phyloP scores from a whole-genome alignment of 139 green algal species.

The Tetraselmis striata region DNA sequence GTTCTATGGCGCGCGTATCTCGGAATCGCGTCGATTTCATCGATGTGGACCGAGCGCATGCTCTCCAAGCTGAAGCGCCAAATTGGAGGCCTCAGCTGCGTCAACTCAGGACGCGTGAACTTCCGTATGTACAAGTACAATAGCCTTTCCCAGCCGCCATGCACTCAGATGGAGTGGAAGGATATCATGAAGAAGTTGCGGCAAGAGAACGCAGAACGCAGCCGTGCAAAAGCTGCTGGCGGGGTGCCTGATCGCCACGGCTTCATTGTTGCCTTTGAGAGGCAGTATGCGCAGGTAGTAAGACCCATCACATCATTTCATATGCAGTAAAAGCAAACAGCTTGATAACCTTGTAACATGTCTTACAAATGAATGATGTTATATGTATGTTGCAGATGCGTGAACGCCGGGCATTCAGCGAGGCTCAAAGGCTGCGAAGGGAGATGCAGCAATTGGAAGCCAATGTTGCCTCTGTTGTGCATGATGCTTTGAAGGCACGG shows the following conservation, averaged over 20 bases:
- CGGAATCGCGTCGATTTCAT: not conserved
- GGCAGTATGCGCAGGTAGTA: not conserved
- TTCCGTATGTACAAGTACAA: not conserved
- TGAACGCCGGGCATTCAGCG: not conserved
- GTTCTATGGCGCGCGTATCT: not conserved
- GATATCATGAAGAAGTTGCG: not conserved
- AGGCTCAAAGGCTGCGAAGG: not conserved
- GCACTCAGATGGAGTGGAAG: not conserved
- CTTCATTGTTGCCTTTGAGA: constrained; percentile 1
- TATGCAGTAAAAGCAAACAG: not conserved
- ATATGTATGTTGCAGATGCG: no score
- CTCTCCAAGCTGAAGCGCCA: not conserved
- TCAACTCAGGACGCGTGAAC: not conserved
- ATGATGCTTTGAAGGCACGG: not conserved
- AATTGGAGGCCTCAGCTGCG: not conserved
- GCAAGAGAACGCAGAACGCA: not conserved
- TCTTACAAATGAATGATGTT: no score
- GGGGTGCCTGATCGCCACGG: not conserved
- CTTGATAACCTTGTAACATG: no score
- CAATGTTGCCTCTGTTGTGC: not conserved
- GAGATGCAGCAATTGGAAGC: not conserved
- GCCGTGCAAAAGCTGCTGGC: not conserved
- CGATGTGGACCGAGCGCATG: not conserved
- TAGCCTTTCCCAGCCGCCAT: not conserved
- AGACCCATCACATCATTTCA: not conserved